Percentiles rank a stretch among this genome's conserved stretches.
These are phyloP conservation scores for Ceratocystis cacaofunesta DNA, from an alignment of 2,329 filamentous ascomycete genomes.

Conservation along the genomic window DNA sequence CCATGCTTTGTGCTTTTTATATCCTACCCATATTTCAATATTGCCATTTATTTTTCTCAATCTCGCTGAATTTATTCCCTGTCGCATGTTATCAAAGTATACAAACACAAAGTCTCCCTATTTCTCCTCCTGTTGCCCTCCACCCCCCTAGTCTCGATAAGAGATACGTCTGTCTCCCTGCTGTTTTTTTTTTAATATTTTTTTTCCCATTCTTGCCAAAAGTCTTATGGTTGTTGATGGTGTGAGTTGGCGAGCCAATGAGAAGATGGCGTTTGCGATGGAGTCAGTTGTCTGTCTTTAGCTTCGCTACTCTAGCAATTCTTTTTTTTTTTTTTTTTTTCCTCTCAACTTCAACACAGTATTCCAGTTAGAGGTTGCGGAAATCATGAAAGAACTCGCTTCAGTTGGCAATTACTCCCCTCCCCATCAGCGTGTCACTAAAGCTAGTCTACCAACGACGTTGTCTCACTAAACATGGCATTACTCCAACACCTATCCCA, in stretches of 20 bases:
- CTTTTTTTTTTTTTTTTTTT: neutral
- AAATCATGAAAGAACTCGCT: neutral
- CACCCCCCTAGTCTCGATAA: neutral
- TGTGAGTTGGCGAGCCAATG: neutral
- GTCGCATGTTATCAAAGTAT: neutral
- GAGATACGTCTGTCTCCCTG: neutral
- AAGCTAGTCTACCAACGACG: neutral
- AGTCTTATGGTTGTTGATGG: neutral
- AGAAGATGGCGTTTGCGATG: neutral
- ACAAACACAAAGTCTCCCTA: neutral
- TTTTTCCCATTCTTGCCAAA: neutral
- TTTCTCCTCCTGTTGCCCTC: neutral
- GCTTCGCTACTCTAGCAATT: neutral
- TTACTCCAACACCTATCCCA: neutral
- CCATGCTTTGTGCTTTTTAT: neutral
- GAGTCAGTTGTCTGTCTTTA: slow-evolving; percentile 1
- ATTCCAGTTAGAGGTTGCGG: neutral
- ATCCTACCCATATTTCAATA: neutral
- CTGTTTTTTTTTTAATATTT: neutral
- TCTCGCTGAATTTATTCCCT: neutral
- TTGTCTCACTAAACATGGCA: neutral
- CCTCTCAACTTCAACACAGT: neutral
- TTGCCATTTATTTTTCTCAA: neutral
- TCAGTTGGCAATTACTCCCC: neutral
- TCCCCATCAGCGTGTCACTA: neutral